These are phyloP conservation scores for Orbilia javanica DNA, from an alignment of 2,329 filamentous ascomycete species.

Conservation along the genomic window DNA sequence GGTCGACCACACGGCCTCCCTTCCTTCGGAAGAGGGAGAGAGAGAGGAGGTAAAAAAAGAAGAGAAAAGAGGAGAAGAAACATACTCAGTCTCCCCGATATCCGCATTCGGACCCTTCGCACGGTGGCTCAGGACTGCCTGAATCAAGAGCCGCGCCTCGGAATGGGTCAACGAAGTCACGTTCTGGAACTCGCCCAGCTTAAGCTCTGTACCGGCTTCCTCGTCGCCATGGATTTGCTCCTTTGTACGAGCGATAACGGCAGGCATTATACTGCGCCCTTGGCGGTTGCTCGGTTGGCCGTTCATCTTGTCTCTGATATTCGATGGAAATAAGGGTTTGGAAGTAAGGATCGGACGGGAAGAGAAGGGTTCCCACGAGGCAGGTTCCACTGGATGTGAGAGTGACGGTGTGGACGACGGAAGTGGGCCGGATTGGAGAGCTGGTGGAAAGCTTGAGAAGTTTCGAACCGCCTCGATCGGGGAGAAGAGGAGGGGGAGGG, in stretches of 20 bases:
- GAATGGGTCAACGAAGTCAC: constrained; percentile 92
- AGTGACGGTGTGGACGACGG: background rate
- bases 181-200: constrained; percentile 92
- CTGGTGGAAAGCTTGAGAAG: background rate
- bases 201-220: constrained; percentile 83
- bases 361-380: constrained; percentile 12
- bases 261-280: constrained; percentile 39
- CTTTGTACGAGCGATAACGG: constrained; percentile 75
- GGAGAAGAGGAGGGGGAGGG: constrained; percentile 35
- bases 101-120: constrained; percentile 80
- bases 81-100: constrained; percentile 85
- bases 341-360: constrained; percentile 35
- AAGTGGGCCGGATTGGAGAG: background rate
- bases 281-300: constrained; percentile 47
- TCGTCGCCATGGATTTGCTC: constrained; percentile 82
- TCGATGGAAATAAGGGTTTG: background rate
- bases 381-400: background rate
- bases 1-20: background rate
- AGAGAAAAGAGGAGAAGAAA: constrained; percentile 58
- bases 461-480: constrained; percentile 28
- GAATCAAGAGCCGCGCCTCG: constrained; percentile 91
- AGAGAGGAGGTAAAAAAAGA: background rate
- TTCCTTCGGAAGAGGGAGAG: background rate
- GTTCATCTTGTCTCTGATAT: constrained; percentile 30
- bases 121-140: constrained; percentile 85